phyloP scores from a whole-genome alignment of 768 basidiomycete genomes.

The Filobasidium wieringae region DNA sequence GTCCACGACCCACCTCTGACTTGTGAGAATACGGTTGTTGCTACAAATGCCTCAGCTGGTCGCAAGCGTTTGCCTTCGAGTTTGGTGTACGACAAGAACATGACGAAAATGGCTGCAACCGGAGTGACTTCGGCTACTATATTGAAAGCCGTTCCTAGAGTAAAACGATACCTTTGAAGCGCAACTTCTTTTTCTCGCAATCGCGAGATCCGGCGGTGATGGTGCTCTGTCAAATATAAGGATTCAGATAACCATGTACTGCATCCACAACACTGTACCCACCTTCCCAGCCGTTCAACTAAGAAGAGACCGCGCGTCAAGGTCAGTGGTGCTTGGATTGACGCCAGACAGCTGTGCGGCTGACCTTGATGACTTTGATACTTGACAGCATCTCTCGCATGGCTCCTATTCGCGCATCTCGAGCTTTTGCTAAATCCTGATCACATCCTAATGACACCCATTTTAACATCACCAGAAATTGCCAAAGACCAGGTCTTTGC shows the following conservation, averaged over 20 bases:
- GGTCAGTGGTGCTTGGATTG: background rate
- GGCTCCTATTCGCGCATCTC: conserved; percentile 26
- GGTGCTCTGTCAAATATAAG: conserved; percentile 12
- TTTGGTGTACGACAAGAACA: conserved; percentile 31
- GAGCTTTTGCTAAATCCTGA: conserved; percentile 19
- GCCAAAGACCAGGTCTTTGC: background rate
- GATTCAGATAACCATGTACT: background rate
- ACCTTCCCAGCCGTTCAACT: conserved; percentile 31
- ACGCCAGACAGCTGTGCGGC: background rate
- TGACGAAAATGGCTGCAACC: conserved; percentile 19
- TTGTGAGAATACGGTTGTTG: conserved; percentile 27
- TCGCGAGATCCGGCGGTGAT: conserved; percentile 15
- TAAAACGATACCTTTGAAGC: conserved; percentile 29
- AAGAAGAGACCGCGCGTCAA: background rate
- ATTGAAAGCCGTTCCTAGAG: conserved; percentile 33
- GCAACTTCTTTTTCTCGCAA: conserved; percentile 25
- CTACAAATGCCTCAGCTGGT: conserved; percentile 31
- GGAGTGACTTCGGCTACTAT: conserved; percentile 28
- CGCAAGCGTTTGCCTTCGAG: conserved; percentile 22
- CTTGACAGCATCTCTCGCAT: conserved; percentile 29
- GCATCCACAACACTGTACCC: background rate
- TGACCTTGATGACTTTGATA: conserved; percentile 33
- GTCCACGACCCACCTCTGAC: conserved; percentile 16
- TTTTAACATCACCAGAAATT: background rate
- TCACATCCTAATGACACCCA: conserved; percentile 21